A percentile compares a stretch with the other conserved stretches of the same genome.
Evolutionary conservation across 805 yeast species (phyloP).

Genomic region (Metschnikowia proteae): DNA sequence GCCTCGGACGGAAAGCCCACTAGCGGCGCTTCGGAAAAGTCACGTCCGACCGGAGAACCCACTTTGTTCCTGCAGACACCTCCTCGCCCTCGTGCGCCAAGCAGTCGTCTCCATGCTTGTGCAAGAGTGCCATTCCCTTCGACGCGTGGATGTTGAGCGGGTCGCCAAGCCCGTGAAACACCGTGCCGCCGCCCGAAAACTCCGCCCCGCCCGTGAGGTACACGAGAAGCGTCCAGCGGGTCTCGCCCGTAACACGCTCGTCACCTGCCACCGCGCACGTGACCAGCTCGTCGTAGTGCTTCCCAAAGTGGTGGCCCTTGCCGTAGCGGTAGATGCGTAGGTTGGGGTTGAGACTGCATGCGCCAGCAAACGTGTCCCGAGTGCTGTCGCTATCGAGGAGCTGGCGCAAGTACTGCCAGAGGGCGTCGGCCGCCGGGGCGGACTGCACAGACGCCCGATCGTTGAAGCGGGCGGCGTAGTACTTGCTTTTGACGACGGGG

Average conservation of each 20-base stretch:
- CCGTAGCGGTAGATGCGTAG: constrained; percentile 52
- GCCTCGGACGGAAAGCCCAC: not conserved
- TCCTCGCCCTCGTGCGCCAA: constrained; percentile 54
- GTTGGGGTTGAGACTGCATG: constrained; percentile 52
- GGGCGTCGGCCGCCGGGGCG: constrained; percentile 27
- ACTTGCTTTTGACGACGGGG: constrained; percentile 44
- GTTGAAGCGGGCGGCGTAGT: constrained; percentile 56
- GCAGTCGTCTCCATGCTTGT: constrained; percentile 66
- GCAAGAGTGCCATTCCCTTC: constrained; percentile 56
- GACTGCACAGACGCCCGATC: constrained; percentile 47
- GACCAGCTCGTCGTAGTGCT: constrained; percentile 60
- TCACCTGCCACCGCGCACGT: constrained; percentile 24
- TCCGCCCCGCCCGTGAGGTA: constrained; percentile 57
- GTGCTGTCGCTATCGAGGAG: constrained; percentile 28
- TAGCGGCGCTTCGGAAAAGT: constrained; percentile 6
- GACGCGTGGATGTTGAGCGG: constrained; percentile 43
- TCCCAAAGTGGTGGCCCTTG: constrained; percentile 56
- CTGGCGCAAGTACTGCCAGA: constrained; percentile 43
- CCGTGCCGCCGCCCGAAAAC: constrained; percentile 57
- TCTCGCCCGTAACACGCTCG: constrained; percentile 31
- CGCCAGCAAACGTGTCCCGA: constrained; percentile 29
- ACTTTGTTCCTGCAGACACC: constrained; percentile 51
- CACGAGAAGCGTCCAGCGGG: constrained; percentile 58
- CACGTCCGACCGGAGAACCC: constrained; percentile 62
- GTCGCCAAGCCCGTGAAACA: constrained; percentile 39